Evolutionary conservation across 305 asterid genomes (phyloP).

Genomic region (Petunia hybrid): DNA sequence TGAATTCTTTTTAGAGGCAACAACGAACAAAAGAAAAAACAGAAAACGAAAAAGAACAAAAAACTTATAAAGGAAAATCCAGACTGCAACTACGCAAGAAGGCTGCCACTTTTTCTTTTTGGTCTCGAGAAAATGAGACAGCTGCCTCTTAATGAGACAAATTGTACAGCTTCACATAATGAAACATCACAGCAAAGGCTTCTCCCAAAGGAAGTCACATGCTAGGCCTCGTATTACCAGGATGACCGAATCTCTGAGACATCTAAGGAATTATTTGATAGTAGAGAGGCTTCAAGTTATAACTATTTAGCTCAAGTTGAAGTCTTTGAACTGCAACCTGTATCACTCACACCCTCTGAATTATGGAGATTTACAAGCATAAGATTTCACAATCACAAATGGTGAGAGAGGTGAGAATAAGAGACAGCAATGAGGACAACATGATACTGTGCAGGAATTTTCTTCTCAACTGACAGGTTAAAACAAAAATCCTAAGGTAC

Average conservation of each 20-base stretch:
- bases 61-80: neutral
- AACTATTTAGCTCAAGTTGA: neutral
- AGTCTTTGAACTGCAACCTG: neutral
- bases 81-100: neutral
- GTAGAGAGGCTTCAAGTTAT: neutral
- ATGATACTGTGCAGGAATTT: neutral
- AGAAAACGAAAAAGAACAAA: neutral
- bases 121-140: neutral
- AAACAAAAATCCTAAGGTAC: neutral
- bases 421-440: neutral
- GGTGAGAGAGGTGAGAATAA: neutral
- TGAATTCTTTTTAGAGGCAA: neutral
- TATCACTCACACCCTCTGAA: neutral
- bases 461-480: neutral
- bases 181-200: neutral
- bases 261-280: neutral
- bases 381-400: neutral
- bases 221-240: neutral
- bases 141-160: constrained; percentile 15
- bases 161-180: neutral
- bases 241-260: neutral
- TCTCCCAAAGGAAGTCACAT: neutral
- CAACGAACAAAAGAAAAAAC: neutral
- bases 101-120: neutral
- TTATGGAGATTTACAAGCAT: neutral